Conservation (phyloP, 306 rosid genomes). For the Pyrus pyrifolia region DNA sequence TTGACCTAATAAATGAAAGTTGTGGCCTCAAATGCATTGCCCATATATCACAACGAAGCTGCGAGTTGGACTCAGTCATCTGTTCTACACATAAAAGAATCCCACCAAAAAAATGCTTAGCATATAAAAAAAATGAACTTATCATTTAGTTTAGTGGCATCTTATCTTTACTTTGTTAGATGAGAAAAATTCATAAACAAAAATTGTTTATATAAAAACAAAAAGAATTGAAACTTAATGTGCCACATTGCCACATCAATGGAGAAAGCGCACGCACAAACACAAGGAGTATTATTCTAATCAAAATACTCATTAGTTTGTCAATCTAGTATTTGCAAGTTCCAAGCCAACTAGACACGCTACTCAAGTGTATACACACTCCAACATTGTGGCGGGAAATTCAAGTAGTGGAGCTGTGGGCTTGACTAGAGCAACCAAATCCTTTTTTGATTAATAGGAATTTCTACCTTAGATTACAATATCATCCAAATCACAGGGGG, state of each 20-base stretch:
- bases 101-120: background rate
- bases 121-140: too few species aligned
- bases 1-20: too few species aligned
- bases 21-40: background rate
- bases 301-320: conserved; percentile 1
- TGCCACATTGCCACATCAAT: background rate
- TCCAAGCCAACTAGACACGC: background rate
- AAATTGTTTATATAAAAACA: too few species aligned
- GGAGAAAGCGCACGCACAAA: background rate
- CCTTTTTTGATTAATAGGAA: conserved; percentile 22
- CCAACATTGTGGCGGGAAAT: conserved; percentile 20
- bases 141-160: background rate
- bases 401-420: conserved; percentile 19
- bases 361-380: background rate
- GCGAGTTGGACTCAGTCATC: background rate
- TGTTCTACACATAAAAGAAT: background rate
- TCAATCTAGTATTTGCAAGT: background rate
- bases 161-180: too few species aligned
- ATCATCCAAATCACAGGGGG: background rate
- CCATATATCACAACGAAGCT: background rate
- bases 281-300: background rate
- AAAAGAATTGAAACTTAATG: too few species aligned
- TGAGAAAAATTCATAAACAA: too few species aligned
- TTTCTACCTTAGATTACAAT: conserved; percentile 23
- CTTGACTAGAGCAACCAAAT: conserved; percentile 3